Evolutionary conservation across 2,329 filamentous ascomycete species (phyloP), one percentile per base, ranked within the genome.

Genomic region (Cladophialophora yegresii): DNA sequence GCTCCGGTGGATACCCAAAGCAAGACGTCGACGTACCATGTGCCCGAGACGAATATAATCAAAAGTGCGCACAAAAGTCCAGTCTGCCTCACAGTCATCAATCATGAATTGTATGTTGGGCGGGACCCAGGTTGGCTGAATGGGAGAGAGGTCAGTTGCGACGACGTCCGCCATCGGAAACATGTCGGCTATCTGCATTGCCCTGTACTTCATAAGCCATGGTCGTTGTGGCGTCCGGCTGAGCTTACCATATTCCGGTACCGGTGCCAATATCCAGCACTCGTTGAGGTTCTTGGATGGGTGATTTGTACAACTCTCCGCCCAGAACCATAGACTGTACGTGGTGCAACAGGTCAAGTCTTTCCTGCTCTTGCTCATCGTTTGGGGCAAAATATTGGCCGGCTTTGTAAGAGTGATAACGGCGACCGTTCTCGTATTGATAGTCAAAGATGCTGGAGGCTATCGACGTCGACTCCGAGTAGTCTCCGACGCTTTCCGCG

Each of bases 261-360:
- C 86, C 86, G 7, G 83, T 86, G 50, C 84, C 84, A 12, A 87
- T 77, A 69, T 87, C 84, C 7, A 87, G 77, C n/a, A 87, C 81
- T 26, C 62, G 47, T 28, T 74, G 64, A 74, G 77, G 67, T 75
- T 78, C 20, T 71, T 74, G 47, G 70, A 77, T 13, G 75, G 74
- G 62, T 74, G 77, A 16, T 33, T 36, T 55, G 54, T 58, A 55
- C 13, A 67, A 53, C 61, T 66, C 64, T 36, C 66, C 62, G n/a
- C 70, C 68, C 32, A 75, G 60, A 2, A 66, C 55, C 61, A 81
- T 79, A 45, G 79, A 75, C 71, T 79, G 80, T 36, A 85, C 73
- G 40, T 73, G 73, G 32, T 68, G 70, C 59, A 61, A 63, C 50
- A 69, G 67, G 69, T 75, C 74, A n/a, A 75, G 67, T 36, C 74